Evolutionary conservation across 495 filamentous ascomycete genomes (phyloP).

Genomic region (Penicillium paxilli): DNA sequence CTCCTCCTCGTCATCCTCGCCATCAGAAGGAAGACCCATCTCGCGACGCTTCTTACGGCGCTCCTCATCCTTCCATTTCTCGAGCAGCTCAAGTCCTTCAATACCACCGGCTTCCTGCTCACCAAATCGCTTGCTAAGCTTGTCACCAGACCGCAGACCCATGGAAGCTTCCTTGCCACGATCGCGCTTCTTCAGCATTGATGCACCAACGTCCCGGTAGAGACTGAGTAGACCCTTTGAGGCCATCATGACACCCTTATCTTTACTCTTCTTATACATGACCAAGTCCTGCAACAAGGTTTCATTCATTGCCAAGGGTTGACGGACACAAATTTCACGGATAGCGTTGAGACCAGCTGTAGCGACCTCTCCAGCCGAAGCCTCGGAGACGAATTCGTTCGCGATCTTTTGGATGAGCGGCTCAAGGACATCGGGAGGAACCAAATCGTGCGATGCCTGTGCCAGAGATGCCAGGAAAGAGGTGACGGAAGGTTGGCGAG

Average conservation of each 20-base stretch:
- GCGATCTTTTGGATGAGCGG: slow-evolving; percentile 93
- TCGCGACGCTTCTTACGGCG: slow-evolving; percentile 68
- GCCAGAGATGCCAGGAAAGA: slow-evolving; percentile 92
- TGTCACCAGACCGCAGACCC: slow-evolving; percentile 66
- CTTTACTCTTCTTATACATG: slow-evolving; percentile 94
- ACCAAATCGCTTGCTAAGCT: slow-evolving; percentile 72
- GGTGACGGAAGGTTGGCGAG: slow-evolving; percentile 88
- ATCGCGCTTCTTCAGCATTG: slow-evolving; percentile 86
- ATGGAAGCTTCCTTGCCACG: slow-evolving; percentile 93
- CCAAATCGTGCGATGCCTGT: slow-evolving; percentile 85
- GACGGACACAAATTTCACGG: slow-evolving; percentile 86
- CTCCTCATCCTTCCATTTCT: slow-evolving; percentile 92
- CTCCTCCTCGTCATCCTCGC: slow-evolving; percentile 53
- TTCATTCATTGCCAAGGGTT: slow-evolving; percentile 93
- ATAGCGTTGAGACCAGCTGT: slow-evolving; percentile 94
- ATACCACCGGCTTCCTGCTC: slow-evolving; percentile 79
- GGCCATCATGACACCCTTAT: slow-evolving; percentile 98
- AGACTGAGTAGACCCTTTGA: slow-evolving; percentile 86
- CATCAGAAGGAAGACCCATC: slow-evolving; percentile 59
- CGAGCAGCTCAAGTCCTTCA: slow-evolving; percentile 88
- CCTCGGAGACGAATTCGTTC: slow-evolving; percentile 97
- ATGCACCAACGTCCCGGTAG: slow-evolving; percentile 85
- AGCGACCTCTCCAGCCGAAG: slow-evolving; percentile 84
- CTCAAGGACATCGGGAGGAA: slow-evolving; percentile 91
- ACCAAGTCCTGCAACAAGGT: slow-evolving; percentile 95